Percentiles rank a stretch among this genome's conserved stretches.
Evolutionary conservation across 352 stramenopile genomes (phyloP).

Genomic region (Phytopythium montanum): DNA sequence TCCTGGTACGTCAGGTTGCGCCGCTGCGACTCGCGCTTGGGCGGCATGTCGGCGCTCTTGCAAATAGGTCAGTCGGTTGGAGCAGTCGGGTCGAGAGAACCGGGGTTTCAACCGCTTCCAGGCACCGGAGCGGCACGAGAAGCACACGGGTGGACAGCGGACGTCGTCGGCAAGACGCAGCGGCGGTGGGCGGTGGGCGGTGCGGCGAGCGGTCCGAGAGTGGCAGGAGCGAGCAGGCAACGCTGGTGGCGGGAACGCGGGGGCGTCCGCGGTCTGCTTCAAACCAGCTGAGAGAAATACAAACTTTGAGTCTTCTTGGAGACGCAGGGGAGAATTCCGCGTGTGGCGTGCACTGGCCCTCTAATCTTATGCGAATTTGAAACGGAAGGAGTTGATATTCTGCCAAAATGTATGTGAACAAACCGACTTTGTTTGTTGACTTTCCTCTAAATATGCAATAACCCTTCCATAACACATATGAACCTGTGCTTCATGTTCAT

Average conservation of each 20-base stretch:
- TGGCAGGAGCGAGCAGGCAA: not conserved
- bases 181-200: not conserved
- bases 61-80: not conserved
- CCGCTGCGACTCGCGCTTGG: slow-evolving; percentile 13
- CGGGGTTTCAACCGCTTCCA: not conserved
- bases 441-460: too few relatives aligned
- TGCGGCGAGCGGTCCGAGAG: not conserved
- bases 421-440: too few relatives aligned
- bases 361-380: slow-evolving; percentile 7
- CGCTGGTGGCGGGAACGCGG: not conserved
- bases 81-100: not conserved
- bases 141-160: not conserved
- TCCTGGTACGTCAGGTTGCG: slow-evolving; percentile 64
- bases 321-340: not conserved
- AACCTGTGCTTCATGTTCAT: too few relatives aligned
- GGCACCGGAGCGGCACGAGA: not conserved
- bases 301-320: not conserved
- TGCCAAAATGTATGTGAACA: too few relatives aligned
- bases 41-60: not conserved
- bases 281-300: not conserved
- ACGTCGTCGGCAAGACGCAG: not conserved
- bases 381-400: too few relatives aligned
- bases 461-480: too few relatives aligned
- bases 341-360: not conserved
- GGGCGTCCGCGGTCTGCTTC: not conserved